Evolutionary conservation across 768 basidiomycete species (phyloP).

Genomic region (Phylloporus sp.): DNA sequence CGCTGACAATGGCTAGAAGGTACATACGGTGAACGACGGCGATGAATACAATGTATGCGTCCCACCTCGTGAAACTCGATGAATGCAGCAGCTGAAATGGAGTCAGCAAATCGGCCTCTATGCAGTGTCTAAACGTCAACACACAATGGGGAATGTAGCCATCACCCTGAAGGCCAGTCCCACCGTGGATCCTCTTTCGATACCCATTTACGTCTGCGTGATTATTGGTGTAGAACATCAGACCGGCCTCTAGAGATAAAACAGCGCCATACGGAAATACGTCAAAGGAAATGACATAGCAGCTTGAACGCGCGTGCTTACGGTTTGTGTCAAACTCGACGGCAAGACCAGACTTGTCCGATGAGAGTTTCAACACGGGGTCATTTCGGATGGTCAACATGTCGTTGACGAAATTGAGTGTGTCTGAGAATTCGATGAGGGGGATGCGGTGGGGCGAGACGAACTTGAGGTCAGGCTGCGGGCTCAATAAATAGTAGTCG

Average conservation of each 20-base stretch:
- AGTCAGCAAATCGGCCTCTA: background rate
- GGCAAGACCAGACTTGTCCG: constrained; percentile 55
- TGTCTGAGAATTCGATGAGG: constrained; percentile 36
- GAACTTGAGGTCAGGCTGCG: constrained; percentile 30
- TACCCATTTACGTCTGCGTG: constrained; percentile 44
- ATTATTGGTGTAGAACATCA: constrained; percentile 72
- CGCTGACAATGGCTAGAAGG: constrained; percentile 50
- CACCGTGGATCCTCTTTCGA: constrained; percentile 73
- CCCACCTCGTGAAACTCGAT: constrained; percentile 64
- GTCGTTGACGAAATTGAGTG: constrained; percentile 43
- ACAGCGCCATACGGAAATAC: background rate
- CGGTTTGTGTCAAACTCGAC: constrained; percentile 68
- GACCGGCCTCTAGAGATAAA: constrained; percentile 52
- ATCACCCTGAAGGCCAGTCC: constrained; percentile 56
- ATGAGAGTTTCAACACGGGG: constrained; percentile 51
- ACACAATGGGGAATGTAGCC: constrained; percentile 58
- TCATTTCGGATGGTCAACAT: constrained; percentile 30
- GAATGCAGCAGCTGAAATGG: constrained; percentile 52
- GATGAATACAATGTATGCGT: background rate
- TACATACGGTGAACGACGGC: background rate
- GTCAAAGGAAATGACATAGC: background rate
- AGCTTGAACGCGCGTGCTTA: constrained; percentile 33
- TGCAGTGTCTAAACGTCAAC: constrained; percentile 11
- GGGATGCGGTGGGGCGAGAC: constrained; percentile 48
- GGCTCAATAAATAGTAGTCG: constrained; percentile 58